These are phyloP conservation scores for Backusella tuberculispora DNA, from an alignment of 192 early-diverging fungal genomes.

Conservation along the genomic window DNA sequence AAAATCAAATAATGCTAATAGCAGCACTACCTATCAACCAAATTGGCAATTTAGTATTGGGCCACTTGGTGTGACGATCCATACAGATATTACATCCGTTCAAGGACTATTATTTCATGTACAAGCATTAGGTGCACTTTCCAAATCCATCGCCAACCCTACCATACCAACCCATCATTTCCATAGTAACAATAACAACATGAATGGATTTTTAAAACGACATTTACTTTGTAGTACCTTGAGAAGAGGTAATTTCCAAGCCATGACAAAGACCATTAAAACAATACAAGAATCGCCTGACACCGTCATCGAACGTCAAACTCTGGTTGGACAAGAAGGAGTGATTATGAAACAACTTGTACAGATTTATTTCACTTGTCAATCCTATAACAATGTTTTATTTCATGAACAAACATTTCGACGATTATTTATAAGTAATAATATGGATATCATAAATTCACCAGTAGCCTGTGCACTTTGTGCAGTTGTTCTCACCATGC, in stretches of 20 bases:
- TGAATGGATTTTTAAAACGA: neutral
- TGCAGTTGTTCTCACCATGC: conserved; percentile 26
- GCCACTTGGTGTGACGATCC: neutral
- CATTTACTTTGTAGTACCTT: neutral
- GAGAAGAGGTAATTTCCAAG: neutral
- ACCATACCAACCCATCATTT: neutral
- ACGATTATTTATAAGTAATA: neutral
- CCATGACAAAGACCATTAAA: neutral
- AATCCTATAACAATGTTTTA: neutral
- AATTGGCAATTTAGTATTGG: neutral
- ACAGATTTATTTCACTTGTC: conserved; percentile 12
- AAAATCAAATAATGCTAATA: neutral
- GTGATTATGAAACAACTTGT: neutral
- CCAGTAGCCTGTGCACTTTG: conserved; percentile 22
- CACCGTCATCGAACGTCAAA: neutral
- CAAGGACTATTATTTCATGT: neutral
- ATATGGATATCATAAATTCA: neutral
- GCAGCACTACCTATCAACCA: neutral
- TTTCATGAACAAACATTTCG: conserved; percentile 23
- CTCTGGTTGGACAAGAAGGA: neutral
- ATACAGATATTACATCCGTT: conserved; percentile 6
- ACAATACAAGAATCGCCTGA: neutral
- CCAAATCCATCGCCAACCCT: neutral
- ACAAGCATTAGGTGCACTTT: neutral
- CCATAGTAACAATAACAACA: neutral